Percentiles rank a stretch among this genome's conserved stretches.
Evolutionary conservation across 768 basidiomycete genomes (phyloP).

Genomic region (Mycena maculata): DNA sequence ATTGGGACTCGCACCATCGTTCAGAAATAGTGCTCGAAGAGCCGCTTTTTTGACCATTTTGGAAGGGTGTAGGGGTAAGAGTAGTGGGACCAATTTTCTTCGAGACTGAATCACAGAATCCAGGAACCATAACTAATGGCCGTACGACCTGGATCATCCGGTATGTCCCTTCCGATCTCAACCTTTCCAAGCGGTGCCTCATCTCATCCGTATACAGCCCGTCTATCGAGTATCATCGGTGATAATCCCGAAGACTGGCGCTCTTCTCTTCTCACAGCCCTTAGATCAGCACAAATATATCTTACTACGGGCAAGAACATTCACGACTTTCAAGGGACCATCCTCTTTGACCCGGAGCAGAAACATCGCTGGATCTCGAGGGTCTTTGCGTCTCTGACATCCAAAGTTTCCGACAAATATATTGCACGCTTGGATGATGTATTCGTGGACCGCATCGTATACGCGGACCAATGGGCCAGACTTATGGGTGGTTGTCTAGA

Average conservation of each 20-base stretch:
- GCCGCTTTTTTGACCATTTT: no score
- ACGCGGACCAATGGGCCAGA: constrained; percentile 60
- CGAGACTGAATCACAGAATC: background rate
- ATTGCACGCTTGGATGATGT: constrained; percentile 55
- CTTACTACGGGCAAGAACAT: no score
- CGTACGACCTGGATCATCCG: constrained; percentile 57
- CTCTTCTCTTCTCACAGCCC: no score
- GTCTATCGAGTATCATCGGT: constrained; percentile 62
- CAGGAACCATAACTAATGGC: constrained; percentile 52
- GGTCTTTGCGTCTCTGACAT: constrained; percentile 53
- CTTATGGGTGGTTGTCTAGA: constrained; percentile 55
- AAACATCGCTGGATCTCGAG: constrained; percentile 50
- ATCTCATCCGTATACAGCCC: constrained; percentile 49
- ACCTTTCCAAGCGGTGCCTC: background rate
- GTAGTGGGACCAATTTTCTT: no score
- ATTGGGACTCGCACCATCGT: constrained; percentile 2
- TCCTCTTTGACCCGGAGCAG: constrained; percentile 50
- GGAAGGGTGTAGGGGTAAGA: no score
- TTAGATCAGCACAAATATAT: no score
- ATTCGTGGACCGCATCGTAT: constrained; percentile 68
- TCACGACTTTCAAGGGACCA: constrained; percentile 63
- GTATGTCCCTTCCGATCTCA: constrained; percentile 38
- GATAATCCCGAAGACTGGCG: constrained; percentile 33
- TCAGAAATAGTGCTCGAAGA: constrained; percentile 57
- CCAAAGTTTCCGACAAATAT: constrained; percentile 58